These are phyloP conservation scores for Lichtheimia corymbifera DNA, from an alignment of 371 early-diverging fungal genomes.

Conservation along the genomic window DNA sequence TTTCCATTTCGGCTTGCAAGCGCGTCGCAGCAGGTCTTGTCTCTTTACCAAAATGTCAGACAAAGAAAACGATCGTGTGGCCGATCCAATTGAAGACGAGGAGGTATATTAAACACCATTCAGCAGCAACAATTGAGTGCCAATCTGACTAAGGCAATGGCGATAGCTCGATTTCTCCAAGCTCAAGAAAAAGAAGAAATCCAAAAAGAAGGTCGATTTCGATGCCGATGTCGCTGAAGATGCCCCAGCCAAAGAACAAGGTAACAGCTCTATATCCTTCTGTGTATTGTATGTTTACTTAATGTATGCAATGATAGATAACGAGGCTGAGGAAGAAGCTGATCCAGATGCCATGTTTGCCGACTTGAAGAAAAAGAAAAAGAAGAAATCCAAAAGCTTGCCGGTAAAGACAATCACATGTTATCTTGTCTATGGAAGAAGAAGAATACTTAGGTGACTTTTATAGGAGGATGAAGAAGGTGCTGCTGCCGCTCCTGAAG, in stretches of 20 bases:
- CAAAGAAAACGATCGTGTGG: slow-evolving; percentile 46
- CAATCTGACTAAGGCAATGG: not conserved
- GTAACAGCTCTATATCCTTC: not conserved
- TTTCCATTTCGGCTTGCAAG: too few relatives aligned
- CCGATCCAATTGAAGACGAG: slow-evolving; percentile 48
- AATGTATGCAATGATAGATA: not conserved
- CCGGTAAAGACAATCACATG: slow-evolving; percentile 25
- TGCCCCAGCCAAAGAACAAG: not conserved
- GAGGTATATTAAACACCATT: slow-evolving; percentile 19
- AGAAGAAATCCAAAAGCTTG: slow-evolving; percentile 76
- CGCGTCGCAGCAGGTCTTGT: too few relatives aligned
- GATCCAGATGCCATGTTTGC: slow-evolving; percentile 80
- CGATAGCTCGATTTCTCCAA: slow-evolving; percentile 49
- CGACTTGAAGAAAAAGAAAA: slow-evolving; percentile 89
- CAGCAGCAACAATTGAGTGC: not conserved
- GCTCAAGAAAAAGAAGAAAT: slow-evolving; percentile 57
- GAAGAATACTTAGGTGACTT: not conserved
- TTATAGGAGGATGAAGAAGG: slow-evolving; percentile 49
- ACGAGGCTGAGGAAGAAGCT: slow-evolving; percentile 10
- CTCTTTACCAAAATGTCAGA: slow-evolving; percentile 15
- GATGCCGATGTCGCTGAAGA: slow-evolving; percentile 35
- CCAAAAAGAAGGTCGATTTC: slow-evolving; percentile 57
- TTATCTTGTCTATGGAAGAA: not conserved
- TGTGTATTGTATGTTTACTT: not conserved
- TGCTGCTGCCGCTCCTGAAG: slow-evolving; percentile 37